phyloP scores from a whole-genome alignment of 2,329 filamentous ascomycete species.

The Leptographium galeiforme region DNA sequence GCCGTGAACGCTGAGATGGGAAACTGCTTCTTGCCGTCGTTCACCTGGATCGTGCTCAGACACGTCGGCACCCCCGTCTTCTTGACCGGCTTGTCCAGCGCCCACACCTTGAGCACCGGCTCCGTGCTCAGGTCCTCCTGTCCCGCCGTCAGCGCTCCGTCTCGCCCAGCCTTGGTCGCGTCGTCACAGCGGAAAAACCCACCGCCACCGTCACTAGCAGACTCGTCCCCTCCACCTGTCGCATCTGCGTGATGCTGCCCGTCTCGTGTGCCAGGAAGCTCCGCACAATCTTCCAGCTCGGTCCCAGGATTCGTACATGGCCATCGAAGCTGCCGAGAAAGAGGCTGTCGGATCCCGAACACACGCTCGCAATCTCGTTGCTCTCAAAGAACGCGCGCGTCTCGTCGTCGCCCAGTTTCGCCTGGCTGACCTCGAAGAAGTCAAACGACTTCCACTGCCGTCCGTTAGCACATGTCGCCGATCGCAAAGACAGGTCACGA shows the following conservation, averaged over 20 bases:
- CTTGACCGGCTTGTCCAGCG: slow-evolving; percentile 83
- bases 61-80: slow-evolving; percentile 85
- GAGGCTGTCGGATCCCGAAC: slow-evolving; percentile 76
- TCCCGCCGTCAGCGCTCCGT: slow-evolving; percentile 18
- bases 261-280: slow-evolving; percentile 77
- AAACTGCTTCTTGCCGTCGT: slow-evolving; percentile 84
- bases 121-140: slow-evolving; percentile 79
- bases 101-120: slow-evolving; percentile 93
- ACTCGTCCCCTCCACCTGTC: slow-evolving; percentile 77
- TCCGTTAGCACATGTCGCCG: not conserved
- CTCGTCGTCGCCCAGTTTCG: slow-evolving; percentile 69
- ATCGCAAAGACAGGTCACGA: slow-evolving; percentile 1
- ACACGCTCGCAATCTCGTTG: slow-evolving; percentile 69
- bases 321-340: slow-evolving; percentile 83
- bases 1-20: slow-evolving; percentile 88
- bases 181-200: slow-evolving; percentile 10
- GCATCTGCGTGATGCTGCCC: slow-evolving; percentile 77
- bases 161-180: too few species aligned
- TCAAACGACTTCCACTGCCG: slow-evolving; percentile 94
- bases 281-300: slow-evolving; percentile 73
- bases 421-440: slow-evolving; percentile 91
- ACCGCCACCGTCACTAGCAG: slow-evolving; percentile 70
- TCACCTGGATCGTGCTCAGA: slow-evolving; percentile 70
- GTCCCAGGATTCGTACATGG: slow-evolving; percentile 73
- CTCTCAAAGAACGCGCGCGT: slow-evolving; percentile 68